phyloP scores from a whole-genome alignment of 306 rosid species.

The Rubus parviflorus region DNA sequence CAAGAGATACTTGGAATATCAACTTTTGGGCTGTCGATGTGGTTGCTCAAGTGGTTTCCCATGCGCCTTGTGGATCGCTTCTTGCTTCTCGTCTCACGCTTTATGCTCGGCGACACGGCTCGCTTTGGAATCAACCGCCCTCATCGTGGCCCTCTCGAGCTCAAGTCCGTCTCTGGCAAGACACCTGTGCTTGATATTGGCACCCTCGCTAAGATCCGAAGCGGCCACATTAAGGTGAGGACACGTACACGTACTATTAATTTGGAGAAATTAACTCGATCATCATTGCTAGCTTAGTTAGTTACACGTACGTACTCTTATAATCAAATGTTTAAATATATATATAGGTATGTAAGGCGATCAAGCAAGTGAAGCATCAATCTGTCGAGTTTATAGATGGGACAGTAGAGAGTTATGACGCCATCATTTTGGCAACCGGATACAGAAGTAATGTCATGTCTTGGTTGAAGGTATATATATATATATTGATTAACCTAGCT shows the following conservation, averaged over 20 bases:
- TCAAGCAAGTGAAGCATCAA: conserved; percentile 52
- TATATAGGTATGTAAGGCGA: conserved; percentile 63
- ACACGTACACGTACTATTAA: background rate
- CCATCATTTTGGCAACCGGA: conserved; percentile 78
- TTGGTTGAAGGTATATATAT: conserved; percentile 76
- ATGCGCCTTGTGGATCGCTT: conserved; percentile 71
- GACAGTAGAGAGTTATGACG: conserved; percentile 63
- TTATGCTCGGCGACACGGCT: conserved; percentile 89
- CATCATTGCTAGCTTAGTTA: background rate
- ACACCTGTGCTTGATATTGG: conserved; percentile 97
- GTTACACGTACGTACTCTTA: background rate
- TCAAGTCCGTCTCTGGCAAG: conserved; percentile 72
- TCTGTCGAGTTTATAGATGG: conserved; percentile 79
- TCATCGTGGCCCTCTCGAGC: conserved; percentile 74
- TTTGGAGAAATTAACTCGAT: background rate
- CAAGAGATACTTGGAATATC: conserved; percentile 92
- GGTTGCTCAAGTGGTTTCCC: conserved; percentile 83
- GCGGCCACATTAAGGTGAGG: conserved; percentile 73
- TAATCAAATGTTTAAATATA: background rate
- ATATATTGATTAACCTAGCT: background rate
- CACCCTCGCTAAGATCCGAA: conserved; percentile 69
- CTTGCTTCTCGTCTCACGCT: conserved; percentile 66
- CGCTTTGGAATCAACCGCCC: conserved; percentile 76
- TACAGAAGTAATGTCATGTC: conserved; percentile 79
- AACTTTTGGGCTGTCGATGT: conserved; percentile 91